These are phyloP conservation scores for Termitomyces sp. DNA, from an alignment of 768 basidiomycete species.

Conservation along the genomic window DNA sequence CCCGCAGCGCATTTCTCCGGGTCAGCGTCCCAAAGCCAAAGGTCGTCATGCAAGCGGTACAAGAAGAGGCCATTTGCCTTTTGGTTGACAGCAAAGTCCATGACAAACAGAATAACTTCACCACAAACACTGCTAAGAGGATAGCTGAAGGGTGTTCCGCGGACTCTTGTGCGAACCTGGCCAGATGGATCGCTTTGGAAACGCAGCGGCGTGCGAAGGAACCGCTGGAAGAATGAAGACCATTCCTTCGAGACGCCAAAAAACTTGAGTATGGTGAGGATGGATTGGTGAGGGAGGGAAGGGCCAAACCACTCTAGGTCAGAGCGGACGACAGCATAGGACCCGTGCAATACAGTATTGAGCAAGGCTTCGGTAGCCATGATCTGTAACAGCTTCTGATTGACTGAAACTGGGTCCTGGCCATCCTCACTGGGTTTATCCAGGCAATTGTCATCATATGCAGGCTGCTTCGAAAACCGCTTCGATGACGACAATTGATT, in stretches of 20 bases:
- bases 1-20: slow-evolving; percentile 27
- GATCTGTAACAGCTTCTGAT: slow-evolving; percentile 35
- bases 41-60: slow-evolving; percentile 41
- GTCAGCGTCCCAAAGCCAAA: slow-evolving; percentile 38
- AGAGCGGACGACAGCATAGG: slow-evolving; percentile 19
- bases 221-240: slow-evolving; percentile 23
- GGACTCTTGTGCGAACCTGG: slow-evolving; percentile 26
- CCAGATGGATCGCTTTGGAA: slow-evolving; percentile 7
- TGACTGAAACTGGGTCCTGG: slow-evolving; percentile 18
- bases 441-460: slow-evolving; percentile 18
- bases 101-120: slow-evolving; percentile 35
- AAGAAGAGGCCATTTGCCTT: slow-evolving; percentile 34
- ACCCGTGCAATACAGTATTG: slow-evolving; percentile 28
- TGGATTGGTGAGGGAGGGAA: slow-evolving; percentile 35
- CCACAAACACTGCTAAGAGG: slow-evolving; percentile 36
- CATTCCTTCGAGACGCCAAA: slow-evolving; percentile 33
- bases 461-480: slow-evolving; percentile 6
- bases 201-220: slow-evolving; percentile 13
- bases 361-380: slow-evolving; percentile 37
- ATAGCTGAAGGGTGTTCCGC: slow-evolving; percentile 40
- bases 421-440: slow-evolving; percentile 21
- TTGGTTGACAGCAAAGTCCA: slow-evolving; percentile 47
- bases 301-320: slow-evolving; percentile 40
- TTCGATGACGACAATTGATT: slow-evolving; percentile 25
- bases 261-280: slow-evolving; percentile 33